Percentiles rank a stretch among this genome's conserved stretches.
Evolutionary conservation across 768 basidiomycete genomes (phyloP).

Genomic region (Cubamyces lactineus): DNA sequence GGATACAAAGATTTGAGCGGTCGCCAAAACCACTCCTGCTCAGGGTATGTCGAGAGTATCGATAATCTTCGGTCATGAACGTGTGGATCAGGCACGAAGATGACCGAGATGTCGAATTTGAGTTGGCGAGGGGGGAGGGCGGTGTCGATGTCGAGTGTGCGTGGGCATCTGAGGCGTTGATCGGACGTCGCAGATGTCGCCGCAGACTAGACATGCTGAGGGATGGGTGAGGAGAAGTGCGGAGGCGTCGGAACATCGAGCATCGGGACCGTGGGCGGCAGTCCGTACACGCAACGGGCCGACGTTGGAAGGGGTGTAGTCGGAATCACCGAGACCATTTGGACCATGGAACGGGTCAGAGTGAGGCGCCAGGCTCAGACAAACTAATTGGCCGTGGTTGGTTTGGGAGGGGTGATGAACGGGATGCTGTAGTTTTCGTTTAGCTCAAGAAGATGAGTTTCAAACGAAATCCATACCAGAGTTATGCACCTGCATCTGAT

Average conservation of each 20-base stretch:
- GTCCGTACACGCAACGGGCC: not conserved
- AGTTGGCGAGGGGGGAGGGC: slow-evolving; percentile 3
- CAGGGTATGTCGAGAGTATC: not conserved
- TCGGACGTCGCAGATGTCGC: not conserved
- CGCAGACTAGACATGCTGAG: not conserved
- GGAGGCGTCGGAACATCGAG: not conserved
- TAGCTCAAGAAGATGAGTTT: no score
- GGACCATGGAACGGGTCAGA: not conserved
- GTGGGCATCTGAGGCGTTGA: not conserved
- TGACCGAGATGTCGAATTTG: slow-evolving; percentile 1
- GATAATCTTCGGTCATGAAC: not conserved
- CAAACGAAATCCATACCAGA: no score
- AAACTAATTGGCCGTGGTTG: not conserved
- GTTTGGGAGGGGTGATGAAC: not conserved
- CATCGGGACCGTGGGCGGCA: not conserved
- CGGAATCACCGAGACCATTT: not conserved
- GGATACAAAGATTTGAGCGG: not conserved
- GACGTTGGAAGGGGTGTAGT: not conserved
- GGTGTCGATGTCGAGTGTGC: not conserved
- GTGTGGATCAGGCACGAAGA: slow-evolving; percentile 8
- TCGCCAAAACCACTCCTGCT: slow-evolving; percentile 5
- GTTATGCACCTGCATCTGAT: no score
- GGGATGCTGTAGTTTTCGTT: no score
- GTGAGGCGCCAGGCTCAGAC: not conserved
- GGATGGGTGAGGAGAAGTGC: not conserved